Evolutionary conservation across 2,329 filamentous ascomycete species (phyloP).

Genomic region (Bertia moriformis): DNA sequence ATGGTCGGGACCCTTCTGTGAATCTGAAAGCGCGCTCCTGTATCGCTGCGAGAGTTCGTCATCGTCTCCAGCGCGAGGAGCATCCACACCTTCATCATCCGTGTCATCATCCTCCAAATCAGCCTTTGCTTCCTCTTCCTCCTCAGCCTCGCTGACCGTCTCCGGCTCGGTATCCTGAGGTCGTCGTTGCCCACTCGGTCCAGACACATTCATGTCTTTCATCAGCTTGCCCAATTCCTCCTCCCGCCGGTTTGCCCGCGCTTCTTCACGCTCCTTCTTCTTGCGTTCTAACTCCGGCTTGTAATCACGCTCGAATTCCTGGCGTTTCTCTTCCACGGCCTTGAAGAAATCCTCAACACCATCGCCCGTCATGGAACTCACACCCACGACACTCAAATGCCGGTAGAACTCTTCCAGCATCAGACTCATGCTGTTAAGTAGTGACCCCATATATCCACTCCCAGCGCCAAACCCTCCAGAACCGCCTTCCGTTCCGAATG

Average conservation of each 20-base stretch:
- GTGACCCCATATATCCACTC: slow-evolving; percentile 87
- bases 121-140: slow-evolving; percentile 10
- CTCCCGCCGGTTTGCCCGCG: slow-evolving; percentile 58
- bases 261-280: slow-evolving; percentile 59
- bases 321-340: slow-evolving; percentile 71
- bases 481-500: slow-evolving; percentile 49
- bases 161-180: neutral
- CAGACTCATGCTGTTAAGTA: slow-evolving; percentile 94
- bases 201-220: slow-evolving; percentile 58
- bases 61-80: slow-evolving; percentile 25
- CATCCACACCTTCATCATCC: slow-evolving; percentile 29
- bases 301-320: slow-evolving; percentile 83
- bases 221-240: slow-evolving; percentile 84
- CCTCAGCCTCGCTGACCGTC: slow-evolving; percentile 13
- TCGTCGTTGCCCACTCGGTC: neutral
- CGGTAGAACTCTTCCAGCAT: slow-evolving; percentile 97
- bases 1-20: neutral
- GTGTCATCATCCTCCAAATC: slow-evolving; percentile 4
- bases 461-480: slow-evolving; percentile 47
- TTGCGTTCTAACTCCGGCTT: slow-evolving; percentile 77
- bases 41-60: slow-evolving; percentile 15
- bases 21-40: neutral
- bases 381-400: slow-evolving; percentile 80
- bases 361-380: slow-evolving; percentile 81
- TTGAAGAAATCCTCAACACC: slow-evolving; percentile 89